Conservation (phyloP, 768 basidiomycete species). For the Tephrocybe sp. region DNA sequence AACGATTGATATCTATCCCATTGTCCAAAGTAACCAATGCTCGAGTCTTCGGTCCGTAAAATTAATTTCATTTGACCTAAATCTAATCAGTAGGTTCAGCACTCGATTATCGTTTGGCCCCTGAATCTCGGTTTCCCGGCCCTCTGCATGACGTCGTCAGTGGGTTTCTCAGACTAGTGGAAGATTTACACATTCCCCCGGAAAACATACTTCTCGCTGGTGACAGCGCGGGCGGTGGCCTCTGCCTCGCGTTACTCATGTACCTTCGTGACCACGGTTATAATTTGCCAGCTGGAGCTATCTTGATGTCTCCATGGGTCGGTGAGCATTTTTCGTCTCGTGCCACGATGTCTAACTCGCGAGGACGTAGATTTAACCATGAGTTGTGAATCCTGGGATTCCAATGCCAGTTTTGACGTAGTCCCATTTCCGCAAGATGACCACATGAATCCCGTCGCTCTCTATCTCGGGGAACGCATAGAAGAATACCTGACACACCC, state of each 20-base stretch:
- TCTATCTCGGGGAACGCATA: constrained; percentile 84
- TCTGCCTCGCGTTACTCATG: constrained; percentile 83
- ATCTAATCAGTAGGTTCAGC: constrained; percentile 44
- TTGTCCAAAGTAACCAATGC: constrained; percentile 87
- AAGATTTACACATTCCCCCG: constrained; percentile 87
- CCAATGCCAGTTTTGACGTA: constrained; percentile 85
- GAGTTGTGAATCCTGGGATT: constrained; percentile 98
- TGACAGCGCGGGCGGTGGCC: constrained; percentile 92
- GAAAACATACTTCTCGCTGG: constrained; percentile 89
- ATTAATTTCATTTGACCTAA: neutral
- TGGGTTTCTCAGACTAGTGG: constrained; percentile 83
- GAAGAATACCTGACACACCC: constrained; percentile 91
- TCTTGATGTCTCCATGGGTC: constrained; percentile 95
- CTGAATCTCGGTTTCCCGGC: constrained; percentile 93
- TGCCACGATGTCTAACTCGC: constrained; percentile 2
- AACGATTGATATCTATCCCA: constrained; percentile 87
- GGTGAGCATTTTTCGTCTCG: constrained; percentile 53
- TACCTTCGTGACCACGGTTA: constrained; percentile 94
- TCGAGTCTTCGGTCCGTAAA: constrained; percentile 68
- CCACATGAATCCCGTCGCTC: constrained; percentile 91
- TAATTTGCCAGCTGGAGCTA: constrained; percentile 79
- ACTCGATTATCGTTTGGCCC: constrained; percentile 93
- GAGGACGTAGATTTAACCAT: constrained; percentile 76
- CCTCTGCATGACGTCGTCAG: constrained; percentile 83
- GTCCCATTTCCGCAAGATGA: constrained; percentile 76